Evolutionary conservation across 164 flowering plant genomes (phyloP).

Genomic region (Nymphaea colorata): DNA sequence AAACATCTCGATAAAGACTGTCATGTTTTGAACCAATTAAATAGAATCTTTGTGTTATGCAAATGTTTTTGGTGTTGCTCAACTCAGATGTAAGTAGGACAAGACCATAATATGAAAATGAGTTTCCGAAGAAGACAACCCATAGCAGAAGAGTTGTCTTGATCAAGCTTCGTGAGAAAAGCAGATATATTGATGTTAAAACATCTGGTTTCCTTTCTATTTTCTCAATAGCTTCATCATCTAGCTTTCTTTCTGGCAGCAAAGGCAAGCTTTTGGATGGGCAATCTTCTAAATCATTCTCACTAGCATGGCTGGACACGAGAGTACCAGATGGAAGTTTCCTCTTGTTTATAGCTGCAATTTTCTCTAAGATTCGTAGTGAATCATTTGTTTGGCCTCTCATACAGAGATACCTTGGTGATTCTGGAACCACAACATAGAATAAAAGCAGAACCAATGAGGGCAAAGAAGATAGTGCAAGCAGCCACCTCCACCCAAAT

Average conservation of each 20-base stretch:
- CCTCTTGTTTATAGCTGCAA: conserved; percentile 41
- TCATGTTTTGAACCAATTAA: not conserved
- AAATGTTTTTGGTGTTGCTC: conserved; percentile 28
- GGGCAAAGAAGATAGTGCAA: conserved; percentile 69
- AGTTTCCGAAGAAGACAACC: conserved; percentile 80
- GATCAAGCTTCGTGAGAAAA: conserved; percentile 60
- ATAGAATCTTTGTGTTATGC: conserved; percentile 10
- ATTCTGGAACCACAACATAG: conserved; percentile 51
- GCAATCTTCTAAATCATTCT: conserved; percentile 3
- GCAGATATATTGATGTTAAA: conserved; percentile 28
- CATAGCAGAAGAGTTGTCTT: conserved; percentile 75
- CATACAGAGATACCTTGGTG: conserved; percentile 70
- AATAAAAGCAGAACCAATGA: conserved; percentile 56
- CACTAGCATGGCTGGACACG: conserved; percentile 29
- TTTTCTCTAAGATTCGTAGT: conserved; percentile 35
- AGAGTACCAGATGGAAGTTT: conserved; percentile 59
- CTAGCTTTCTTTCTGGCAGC: conserved; percentile 19
- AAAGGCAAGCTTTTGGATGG: conserved; percentile 31
- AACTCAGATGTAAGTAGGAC: conserved; percentile 76
- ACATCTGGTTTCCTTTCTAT: conserved; percentile 18
- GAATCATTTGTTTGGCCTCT: conserved; percentile 62
- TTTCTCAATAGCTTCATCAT: conserved; percentile 10
- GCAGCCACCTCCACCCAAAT: conserved; percentile 95
- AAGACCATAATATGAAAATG: conserved; percentile 89
- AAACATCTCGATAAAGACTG: conserved; percentile 44